These are phyloP conservation scores for Mikania micrantha DNA, from an alignment of 129 eudicot genomes.

Conservation along the genomic window DNA sequence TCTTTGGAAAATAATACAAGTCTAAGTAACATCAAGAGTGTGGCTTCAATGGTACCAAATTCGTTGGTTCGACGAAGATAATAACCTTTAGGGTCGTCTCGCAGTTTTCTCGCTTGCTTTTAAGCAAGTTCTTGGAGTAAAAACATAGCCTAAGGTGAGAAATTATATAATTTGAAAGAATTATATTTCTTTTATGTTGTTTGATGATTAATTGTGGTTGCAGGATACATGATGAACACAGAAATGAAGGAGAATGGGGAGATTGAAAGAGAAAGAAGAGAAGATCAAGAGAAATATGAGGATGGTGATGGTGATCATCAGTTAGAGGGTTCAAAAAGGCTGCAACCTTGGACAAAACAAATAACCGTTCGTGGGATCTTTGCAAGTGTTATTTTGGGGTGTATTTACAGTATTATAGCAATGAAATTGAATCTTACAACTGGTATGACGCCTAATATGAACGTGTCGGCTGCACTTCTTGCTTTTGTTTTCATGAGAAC, in stretches of 20 bases:
- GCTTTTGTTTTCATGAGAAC: constrained; percentile 59
- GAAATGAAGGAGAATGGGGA: constrained; percentile 38
- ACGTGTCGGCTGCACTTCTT: constrained; percentile 79
- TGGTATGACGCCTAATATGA: constrained; percentile 70
- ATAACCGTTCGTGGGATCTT: constrained; percentile 54
- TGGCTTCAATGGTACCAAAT: constrained; percentile 6
- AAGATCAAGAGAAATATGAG: constrained; percentile 25
- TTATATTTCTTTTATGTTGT: constrained; percentile 2
- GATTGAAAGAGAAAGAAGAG: constrained; percentile 25
- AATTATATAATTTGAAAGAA: neutral
- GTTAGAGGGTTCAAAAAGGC: constrained; percentile 27
- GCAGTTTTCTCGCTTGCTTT: neutral
- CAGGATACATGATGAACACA: constrained; percentile 19
- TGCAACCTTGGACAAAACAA: constrained; percentile 71
- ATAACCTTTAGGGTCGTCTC: constrained; percentile 14
- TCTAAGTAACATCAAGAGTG: constrained; percentile 12
- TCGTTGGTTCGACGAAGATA: neutral
- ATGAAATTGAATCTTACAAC: constrained; percentile 79
- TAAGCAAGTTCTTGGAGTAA: constrained; percentile 6
- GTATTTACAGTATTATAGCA: constrained; percentile 60
- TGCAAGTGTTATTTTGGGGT: constrained; percentile 53
- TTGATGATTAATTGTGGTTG: constrained; percentile 2
- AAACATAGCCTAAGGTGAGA: constrained; percentile 10
- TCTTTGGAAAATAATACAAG: neutral
- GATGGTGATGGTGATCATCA: constrained; percentile 17